Evolutionary conservation across 495 filamentous ascomycete species (phyloP).

Genomic region (Chaetomium tenue): DNA sequence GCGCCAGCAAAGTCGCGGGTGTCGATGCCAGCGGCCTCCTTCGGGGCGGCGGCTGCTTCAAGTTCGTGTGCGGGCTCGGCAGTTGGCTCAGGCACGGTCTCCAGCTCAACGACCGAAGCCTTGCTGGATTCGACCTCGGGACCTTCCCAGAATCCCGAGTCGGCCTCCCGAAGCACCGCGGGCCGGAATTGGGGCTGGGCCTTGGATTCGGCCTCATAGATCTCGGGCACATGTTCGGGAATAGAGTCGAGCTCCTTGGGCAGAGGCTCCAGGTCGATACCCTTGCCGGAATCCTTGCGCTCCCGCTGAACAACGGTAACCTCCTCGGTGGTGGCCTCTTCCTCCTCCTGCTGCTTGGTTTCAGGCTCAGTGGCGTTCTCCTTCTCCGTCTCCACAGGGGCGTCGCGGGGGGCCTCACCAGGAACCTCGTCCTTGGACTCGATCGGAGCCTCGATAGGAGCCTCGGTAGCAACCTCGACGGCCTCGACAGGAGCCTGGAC

Average conservation of each 20-base stretch:
- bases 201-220: constrained; percentile 14
- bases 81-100: constrained; percentile 11
- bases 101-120: constrained; percentile 27
- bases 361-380: constrained; percentile 15
- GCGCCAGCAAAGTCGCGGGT: constrained; percentile 21
- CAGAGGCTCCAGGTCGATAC: constrained; percentile 25
- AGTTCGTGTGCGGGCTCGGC: constrained; percentile 19
- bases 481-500: background rate
- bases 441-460: background rate
- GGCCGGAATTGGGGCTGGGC: constrained; percentile 9
- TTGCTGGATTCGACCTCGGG: constrained; percentile 26
- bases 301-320: constrained; percentile 17
- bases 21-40: constrained; percentile 7
- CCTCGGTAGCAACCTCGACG: background rate
- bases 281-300: constrained; percentile 34
- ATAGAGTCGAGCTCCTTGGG: constrained; percentile 15
- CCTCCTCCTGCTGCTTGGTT: constrained; percentile 12
- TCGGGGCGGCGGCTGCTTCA: background rate
- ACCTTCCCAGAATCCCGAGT: constrained; percentile 38
- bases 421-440: background rate
- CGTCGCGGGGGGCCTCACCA: background rate
- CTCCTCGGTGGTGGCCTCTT: background rate
- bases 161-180: constrained; percentile 27
- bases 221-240: constrained; percentile 20
- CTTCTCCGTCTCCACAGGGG: background rate